Evolutionary conservation across 1,284 basidiomycete species (phyloP).

Genomic region (Melampsora americana): DNA sequence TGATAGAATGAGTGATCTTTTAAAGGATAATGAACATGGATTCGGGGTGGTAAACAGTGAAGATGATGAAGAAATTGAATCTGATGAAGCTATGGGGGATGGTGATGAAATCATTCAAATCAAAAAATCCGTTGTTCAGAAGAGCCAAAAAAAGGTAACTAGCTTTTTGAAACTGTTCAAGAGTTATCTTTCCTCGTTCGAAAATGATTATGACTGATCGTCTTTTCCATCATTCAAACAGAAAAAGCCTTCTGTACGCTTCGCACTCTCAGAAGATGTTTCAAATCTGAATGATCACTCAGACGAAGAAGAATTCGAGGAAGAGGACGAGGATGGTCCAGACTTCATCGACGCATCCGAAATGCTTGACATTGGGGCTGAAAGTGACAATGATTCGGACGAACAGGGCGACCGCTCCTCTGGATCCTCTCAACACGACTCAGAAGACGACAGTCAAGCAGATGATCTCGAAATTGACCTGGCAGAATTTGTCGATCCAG

Average conservation of each 20-base stretch:
- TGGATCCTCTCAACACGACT: not conserved
- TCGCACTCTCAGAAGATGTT: not conserved
- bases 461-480: conserved; percentile 21
- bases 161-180: not conserved
- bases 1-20: conserved; percentile 10
- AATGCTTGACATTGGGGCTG: conserved; percentile 37
- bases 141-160: not conserved
- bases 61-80: conserved; percentile 38
- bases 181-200: not conserved
- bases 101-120: conserved; percentile 2
- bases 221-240: not conserved
- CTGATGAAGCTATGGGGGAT: conserved; percentile 33
- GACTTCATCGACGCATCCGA: conserved; percentile 37
- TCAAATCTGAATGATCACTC: not conserved
- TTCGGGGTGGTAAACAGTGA: conserved; percentile 33
- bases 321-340: conserved; percentile 11
- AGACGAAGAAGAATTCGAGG: conserved; percentile 11
- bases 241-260: conserved; percentile 10
- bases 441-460: not conserved
- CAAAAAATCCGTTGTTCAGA: conserved; percentile 9
- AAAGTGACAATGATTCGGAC: conserved; percentile 30
- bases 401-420: conserved; percentile 9
- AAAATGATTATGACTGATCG: no score
- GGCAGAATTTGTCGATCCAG: conserved; percentile 7
- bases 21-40: conserved; percentile 23